A percentile compares a stretch with the other conserved stretches of the same genome.
Evolutionary conservation across 1,284 basidiomycete species (phyloP).

Genomic region (Ceratobasidium sp.): DNA sequence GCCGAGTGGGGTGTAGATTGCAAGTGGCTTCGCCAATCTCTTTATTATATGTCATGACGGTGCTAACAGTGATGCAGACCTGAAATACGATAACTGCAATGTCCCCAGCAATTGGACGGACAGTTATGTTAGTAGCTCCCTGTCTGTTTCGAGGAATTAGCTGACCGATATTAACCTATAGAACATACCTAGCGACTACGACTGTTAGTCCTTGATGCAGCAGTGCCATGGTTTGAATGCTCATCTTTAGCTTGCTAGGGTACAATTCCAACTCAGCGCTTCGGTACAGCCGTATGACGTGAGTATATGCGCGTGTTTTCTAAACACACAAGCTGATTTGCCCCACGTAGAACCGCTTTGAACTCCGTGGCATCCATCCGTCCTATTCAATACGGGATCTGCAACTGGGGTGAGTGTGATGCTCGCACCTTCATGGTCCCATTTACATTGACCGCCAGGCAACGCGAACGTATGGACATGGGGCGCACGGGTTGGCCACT

Average conservation of each 20-base stretch:
- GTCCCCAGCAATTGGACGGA: slow-evolving; percentile 66
- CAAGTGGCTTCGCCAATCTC: slow-evolving; percentile 48
- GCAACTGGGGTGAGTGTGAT: slow-evolving; percentile 62
- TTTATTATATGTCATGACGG: neutral
- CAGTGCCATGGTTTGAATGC: neutral
- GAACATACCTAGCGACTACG: slow-evolving; percentile 47
- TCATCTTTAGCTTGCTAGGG: slow-evolving; percentile 32
- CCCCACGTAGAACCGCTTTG: slow-evolving; percentile 14
- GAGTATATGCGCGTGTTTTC: slow-evolving; percentile 49
- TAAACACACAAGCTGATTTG: neutral
- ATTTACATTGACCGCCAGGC: slow-evolving; percentile 8
- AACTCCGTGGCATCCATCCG: slow-evolving; percentile 49
- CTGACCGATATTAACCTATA: neutral
- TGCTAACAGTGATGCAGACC: slow-evolving; percentile 52
- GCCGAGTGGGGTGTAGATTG: slow-evolving; percentile 66
- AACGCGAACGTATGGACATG: slow-evolving; percentile 63
- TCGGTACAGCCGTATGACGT: slow-evolving; percentile 67
- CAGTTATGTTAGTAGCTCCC: slow-evolving; percentile 53
- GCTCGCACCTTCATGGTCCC: neutral
- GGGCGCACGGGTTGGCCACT: slow-evolving; percentile 67
- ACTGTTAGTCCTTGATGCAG: slow-evolving; percentile 52
- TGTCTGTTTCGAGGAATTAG: neutral
- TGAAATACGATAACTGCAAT: slow-evolving; percentile 71
- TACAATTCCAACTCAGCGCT: slow-evolving; percentile 68
- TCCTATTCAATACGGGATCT: slow-evolving; percentile 63